Evolutionary conservation across 208 protist genomes (phyloP), one percentile per base, ranked within the genome.

Genomic region (Wallacemonas sp.): DNA sequence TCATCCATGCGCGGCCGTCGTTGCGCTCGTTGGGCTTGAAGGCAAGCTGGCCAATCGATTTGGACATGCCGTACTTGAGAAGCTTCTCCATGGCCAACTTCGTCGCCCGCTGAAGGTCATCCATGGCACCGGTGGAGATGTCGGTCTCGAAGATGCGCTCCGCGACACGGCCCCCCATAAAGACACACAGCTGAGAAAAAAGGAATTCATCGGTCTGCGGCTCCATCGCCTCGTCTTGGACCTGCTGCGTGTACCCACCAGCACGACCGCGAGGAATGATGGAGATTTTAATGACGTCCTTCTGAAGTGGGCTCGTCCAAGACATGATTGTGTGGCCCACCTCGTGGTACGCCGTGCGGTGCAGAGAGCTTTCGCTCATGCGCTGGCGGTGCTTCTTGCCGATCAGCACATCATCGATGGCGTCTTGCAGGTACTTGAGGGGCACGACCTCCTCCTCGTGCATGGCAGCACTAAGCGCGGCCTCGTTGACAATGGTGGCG

Each of bases 401-500:
- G 64, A 97, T 95, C 24, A 97, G 81, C 2, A 97, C 93, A 58
- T 97, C 90, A 69, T 97, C 93, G 42, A 97, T 94, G 62, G 81
- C 90, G 33, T 95, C 82, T 62, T 93, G 90, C 51, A 97, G 74
- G 27, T 76, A 74, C 14, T 80, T 79, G 17, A 92, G 62, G 9
- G 88, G 76, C 27, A 97, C 91, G 36, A 91, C 83, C 36, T 91
- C 77, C 38, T 79, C 65, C 5, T 82, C 90, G 17, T 77, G 44
- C 60, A 96, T 87, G 1, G 95, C 97, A 0, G 95, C 87, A 31
- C 70, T 90, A 21, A 97, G 70, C 27, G 98, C 97, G 24, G 96
- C 97, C 70, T 99, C 98, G 72, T 99, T 99, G 56, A 97, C 94
- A 28, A 99, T 96, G 41, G 98, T 99, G 12, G 96, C 70, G 51